phyloP scores from a whole-genome alignment of 441 rosid genomes.

The Capsella rubella region DNA sequence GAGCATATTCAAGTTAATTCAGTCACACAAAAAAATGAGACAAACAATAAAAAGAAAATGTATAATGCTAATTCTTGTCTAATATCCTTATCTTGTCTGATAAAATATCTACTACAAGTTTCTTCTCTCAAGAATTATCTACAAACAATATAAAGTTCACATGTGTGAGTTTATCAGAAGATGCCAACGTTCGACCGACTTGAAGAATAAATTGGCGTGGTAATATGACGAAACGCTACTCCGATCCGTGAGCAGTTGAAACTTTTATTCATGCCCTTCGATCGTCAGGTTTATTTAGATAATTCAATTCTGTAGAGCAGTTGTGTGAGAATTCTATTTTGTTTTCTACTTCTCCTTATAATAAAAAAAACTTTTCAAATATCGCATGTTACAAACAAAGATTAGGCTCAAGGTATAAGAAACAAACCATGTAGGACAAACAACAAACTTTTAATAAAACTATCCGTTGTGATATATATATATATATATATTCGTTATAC shows the following conservation, averaged over 20 bases:
- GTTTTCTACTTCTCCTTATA: conserved; percentile 8
- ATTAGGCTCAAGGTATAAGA: conserved; percentile 22
- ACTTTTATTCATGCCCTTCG: not conserved
- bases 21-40: no score
- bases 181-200: conserved; percentile 2
- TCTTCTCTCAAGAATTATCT: no score
- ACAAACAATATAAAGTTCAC: not conserved
- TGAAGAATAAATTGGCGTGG: not conserved
- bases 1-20: no score
- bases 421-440: conserved; percentile 37
- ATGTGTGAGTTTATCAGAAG: conserved; percentile 1
- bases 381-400: conserved; percentile 18
- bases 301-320: conserved; percentile 15
- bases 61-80: no score
- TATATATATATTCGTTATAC: conserved; percentile 12
- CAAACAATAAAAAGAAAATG: no score
- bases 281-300: conserved; percentile 14
- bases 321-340: conserved; percentile 19
- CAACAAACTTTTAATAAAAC: not conserved
- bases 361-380: not conserved
- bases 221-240: conserved; percentile 2
- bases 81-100: no score
- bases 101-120: no score
- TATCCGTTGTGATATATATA: conserved; percentile 21
- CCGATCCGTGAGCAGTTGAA: conserved; percentile 24